These are phyloP conservation scores for Sphenostylis stenocarpa DNA, from an alignment of 306 rosid species.

Conservation along the genomic window DNA sequence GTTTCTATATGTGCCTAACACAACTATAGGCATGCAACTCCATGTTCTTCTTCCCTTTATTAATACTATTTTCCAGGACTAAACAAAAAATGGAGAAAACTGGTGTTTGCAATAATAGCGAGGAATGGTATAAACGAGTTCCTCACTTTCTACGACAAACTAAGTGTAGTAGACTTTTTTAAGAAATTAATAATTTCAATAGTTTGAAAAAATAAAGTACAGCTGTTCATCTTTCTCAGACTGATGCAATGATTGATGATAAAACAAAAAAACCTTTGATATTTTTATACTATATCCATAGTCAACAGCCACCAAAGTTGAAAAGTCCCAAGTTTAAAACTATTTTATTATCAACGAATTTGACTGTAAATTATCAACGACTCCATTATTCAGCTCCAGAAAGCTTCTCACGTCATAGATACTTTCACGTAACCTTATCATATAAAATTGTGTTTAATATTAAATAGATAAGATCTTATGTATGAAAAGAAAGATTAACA, in stretches of 20 bases:
- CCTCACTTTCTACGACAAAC: background rate
- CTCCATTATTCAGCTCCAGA: background rate
- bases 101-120: background rate
- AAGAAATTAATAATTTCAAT: conserved; percentile 1
- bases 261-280: background rate
- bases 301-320: conserved; percentile 35
- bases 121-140: background rate
- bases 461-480: background rate
- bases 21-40: background rate
- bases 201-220: background rate
- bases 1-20: background rate
- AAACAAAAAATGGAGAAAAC: background rate
- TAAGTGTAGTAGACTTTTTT: background rate
- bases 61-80: background rate
- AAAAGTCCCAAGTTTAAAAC: background rate
- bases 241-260: conserved; percentile 24
- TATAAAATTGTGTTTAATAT: background rate
- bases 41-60: background rate
- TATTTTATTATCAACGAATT: background rate
- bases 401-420: background rate
- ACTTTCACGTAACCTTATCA: background rate
- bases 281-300: background rate
- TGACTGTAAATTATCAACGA: conserved; percentile 4
- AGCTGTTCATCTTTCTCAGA: background rate
- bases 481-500: background rate